phyloP scores from a whole-genome alignment of 306 rosid genomes.

The Psophocarpus tetragonolobus region DNA sequence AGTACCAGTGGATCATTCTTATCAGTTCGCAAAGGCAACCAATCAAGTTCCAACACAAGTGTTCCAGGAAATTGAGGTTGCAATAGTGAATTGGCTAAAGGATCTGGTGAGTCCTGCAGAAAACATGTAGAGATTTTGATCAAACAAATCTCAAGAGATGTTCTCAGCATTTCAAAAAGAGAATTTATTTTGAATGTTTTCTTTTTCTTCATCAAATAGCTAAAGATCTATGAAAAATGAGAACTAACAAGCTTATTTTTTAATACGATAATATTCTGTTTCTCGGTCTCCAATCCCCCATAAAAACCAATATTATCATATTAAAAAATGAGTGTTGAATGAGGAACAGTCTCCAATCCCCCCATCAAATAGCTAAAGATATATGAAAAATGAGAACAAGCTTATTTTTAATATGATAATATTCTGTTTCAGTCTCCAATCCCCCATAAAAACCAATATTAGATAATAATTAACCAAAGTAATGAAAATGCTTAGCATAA shows the following conservation, averaged over 20 bases:
- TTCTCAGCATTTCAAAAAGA: not conserved
- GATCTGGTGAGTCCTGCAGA: slow-evolving; percentile 88
- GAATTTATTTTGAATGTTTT: not conserved
- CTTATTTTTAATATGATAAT: slow-evolving; percentile 26
- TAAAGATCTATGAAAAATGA: slow-evolving; percentile 10
- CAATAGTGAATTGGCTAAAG: slow-evolving; percentile 88
- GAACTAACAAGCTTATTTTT: slow-evolving; percentile 28
- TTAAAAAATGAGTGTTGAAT: no score
- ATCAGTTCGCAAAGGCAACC: slow-evolving; percentile 91
- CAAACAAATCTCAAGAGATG: slow-evolving; percentile 1
- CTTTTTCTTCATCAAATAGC: not conserved
- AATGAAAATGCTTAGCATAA: slow-evolving; percentile 21
- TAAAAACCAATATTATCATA: no score
- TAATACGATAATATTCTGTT: slow-evolving; percentile 19
- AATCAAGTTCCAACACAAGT: slow-evolving; percentile 94
- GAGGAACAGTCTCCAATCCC: no score
- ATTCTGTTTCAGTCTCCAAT: slow-evolving; percentile 10
- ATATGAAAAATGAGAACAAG: slow-evolving; percentile 13
- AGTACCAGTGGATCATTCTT: slow-evolving; percentile 83
- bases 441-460: slow-evolving; percentile 8
- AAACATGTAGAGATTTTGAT: slow-evolving; percentile 5
- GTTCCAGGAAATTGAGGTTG: slow-evolving; percentile 94
- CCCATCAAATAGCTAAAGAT: not conserved
- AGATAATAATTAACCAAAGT: slow-evolving; percentile 8
- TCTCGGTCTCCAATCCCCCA: slow-evolving; percentile 12